phyloP scores from a whole-genome alignment of 179 eudicot species.

The Gypsophila paniculata region DNA sequence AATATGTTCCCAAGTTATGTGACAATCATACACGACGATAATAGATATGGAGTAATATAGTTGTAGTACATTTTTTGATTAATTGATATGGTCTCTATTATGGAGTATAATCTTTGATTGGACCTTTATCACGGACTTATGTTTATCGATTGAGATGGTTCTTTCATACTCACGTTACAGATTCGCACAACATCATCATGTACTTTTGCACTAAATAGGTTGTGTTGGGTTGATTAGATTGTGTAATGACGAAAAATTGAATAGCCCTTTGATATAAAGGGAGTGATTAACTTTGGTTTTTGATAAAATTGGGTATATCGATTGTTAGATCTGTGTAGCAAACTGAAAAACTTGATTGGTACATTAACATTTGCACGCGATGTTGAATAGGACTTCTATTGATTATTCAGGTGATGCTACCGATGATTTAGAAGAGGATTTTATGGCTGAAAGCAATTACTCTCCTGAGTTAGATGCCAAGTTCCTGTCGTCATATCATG shows the following conservation, averaged over 20 bases:
- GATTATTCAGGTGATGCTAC: constrained; percentile 28
- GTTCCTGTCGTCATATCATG: constrained; percentile 5
- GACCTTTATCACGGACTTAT: too few relatives aligned
- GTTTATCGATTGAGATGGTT: too few relatives aligned
- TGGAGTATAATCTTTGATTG: too few relatives aligned
- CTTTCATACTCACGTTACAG: too few relatives aligned
- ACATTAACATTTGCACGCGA: not conserved
- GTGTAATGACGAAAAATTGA: not conserved
- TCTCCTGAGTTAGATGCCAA: constrained; percentile 20
- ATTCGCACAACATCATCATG: too few relatives aligned
- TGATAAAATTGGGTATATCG: not conserved
- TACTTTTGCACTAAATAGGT: too few relatives aligned
- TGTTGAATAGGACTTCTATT: constrained; percentile 8
- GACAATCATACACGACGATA: too few relatives aligned
- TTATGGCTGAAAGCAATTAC: constrained; percentile 22
- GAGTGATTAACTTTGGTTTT: not conserved
- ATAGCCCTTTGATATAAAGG: not conserved
- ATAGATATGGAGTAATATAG: too few relatives aligned
- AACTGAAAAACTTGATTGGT: not conserved
- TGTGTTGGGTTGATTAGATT: not conserved
- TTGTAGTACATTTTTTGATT: too few relatives aligned
- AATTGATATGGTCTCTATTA: too few relatives aligned
- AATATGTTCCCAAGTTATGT: too few relatives aligned
- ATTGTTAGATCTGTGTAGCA: not conserved
- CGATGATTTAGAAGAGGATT: constrained; percentile 47